phyloP scores from a whole-genome alignment of 805 yeast species.

The Jamesozyma piceae region DNA sequence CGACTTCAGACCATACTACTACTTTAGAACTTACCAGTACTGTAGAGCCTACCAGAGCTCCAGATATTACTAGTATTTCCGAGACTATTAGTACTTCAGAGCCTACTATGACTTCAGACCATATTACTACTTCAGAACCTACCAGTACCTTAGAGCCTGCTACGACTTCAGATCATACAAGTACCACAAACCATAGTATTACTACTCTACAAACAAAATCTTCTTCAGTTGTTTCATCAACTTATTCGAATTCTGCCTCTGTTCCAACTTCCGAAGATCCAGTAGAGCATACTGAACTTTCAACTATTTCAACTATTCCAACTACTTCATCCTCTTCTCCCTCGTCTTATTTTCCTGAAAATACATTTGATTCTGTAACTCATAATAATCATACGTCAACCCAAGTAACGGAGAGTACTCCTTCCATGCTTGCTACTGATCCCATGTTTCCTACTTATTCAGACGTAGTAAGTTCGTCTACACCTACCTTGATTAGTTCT shows the following conservation, averaged over 20 bases:
- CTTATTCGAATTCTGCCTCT: not conserved
- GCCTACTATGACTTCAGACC: not conserved
- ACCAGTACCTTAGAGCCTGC: not conserved
- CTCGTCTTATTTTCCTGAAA: no score
- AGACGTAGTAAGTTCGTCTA: no score
- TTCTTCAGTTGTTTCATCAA: not conserved
- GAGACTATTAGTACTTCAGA: not conserved
- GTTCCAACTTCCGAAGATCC: not conserved
- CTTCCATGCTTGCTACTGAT: no score
- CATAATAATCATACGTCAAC: no score
- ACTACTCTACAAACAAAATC: no score
- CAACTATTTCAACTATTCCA: not conserved
- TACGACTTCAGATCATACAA: not conserved
- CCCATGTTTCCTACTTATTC: no score
- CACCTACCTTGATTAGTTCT: no score
- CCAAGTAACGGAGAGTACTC: no score
- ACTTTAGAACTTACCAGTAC: not conserved
- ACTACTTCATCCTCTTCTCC: not conserved
- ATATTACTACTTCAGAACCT: not conserved
- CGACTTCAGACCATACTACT: not conserved
- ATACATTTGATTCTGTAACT: no score
- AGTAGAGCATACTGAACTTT: not conserved
- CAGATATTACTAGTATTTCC: not conserved
- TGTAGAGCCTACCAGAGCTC: not conserved
- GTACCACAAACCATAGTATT: not conserved